Conservation (phyloP, 2,329 filamentous ascomycete genomes). For the Beauveria varroae region DNA sequence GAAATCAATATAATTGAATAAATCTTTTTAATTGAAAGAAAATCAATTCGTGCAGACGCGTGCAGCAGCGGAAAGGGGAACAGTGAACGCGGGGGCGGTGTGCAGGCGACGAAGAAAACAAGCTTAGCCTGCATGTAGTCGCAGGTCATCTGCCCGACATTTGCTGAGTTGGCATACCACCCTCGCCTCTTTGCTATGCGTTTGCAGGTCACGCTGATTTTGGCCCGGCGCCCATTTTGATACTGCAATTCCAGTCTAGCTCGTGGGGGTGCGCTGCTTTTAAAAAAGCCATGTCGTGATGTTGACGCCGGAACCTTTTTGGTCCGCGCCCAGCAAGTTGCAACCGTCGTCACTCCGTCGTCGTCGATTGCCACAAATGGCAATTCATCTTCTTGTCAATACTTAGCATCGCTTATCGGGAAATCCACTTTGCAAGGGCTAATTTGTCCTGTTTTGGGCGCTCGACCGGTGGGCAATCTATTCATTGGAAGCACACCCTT, state of each 20-base stretch:
- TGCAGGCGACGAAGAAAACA: neutral
- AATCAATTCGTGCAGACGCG: neutral
- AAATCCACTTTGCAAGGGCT: neutral
- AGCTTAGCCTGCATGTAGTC: constrained; percentile 13
- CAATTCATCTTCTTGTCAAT: too few species aligned
- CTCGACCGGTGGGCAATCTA: too few species aligned
- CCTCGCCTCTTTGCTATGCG: constrained; percentile 12
- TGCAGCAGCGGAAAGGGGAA: neutral
- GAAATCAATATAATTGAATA: neutral
- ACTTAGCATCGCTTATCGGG: too few species aligned
- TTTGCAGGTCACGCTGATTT: constrained; percentile 12
- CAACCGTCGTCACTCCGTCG: too few species aligned
- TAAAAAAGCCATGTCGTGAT: neutral
- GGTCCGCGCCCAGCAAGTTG: too few species aligned
- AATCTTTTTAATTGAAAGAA: neutral
- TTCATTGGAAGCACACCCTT: too few species aligned
- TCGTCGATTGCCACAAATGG: neutral
- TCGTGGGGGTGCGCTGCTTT: neutral
- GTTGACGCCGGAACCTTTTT: neutral
- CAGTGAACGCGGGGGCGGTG: constrained; percentile 6
- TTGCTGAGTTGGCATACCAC: constrained; percentile 29
- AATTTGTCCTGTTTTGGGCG: neutral
- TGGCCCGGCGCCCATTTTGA: neutral
- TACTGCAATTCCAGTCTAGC: neutral
- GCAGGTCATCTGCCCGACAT: constrained; percentile 28